Conservation (phyloP, 331 rosid species). For the Quercus tomentella region DNA sequence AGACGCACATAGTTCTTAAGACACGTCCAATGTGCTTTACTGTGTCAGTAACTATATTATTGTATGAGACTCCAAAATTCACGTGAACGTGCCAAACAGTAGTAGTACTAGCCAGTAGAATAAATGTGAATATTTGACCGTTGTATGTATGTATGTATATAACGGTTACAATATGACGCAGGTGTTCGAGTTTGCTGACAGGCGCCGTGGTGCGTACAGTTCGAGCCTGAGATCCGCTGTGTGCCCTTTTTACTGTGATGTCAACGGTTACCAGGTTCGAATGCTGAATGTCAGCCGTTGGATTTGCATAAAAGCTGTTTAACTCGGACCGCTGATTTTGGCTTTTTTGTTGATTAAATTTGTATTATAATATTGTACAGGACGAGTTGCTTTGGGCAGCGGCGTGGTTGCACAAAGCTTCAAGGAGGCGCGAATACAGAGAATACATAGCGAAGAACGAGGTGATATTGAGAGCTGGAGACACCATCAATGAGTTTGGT, state of each 20-base stretch:
- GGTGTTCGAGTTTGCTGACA: slow-evolving; percentile 97
- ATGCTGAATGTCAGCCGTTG: slow-evolving; percentile 15
- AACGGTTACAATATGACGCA: slow-evolving; percentile 19
- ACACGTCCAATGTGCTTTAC: too few species aligned
- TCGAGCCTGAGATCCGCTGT: slow-evolving; percentile 65
- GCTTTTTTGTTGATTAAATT: too few species aligned
- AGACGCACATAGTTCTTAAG: too few species aligned
- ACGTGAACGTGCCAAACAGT: too few species aligned
- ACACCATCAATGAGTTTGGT: slow-evolving; percentile 95
- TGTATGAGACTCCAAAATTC: slow-evolving; percentile 11
- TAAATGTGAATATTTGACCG: slow-evolving; percentile 36
- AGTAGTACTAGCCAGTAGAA: not conserved
- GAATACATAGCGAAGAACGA: slow-evolving; percentile 89
- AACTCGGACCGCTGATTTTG: not conserved
- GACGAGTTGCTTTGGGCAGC: slow-evolving; percentile 97
- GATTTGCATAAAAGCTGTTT: slow-evolving; percentile 10
- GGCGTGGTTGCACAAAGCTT: slow-evolving; percentile 96
- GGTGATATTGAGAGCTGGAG: slow-evolving; percentile 87
- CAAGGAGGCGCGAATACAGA: slow-evolving; percentile 77
- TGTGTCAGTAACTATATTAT: too few species aligned
- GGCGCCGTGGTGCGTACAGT: slow-evolving; percentile 93
- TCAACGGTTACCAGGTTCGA: slow-evolving; percentile 86
- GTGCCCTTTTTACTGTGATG: slow-evolving; percentile 95
- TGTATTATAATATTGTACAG: slow-evolving; percentile 14
- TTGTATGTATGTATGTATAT: not conserved